These are phyloP conservation scores for Somion occarium DNA, from an alignment of 1,284 basidiomycete genomes.

Conservation along the genomic window DNA sequence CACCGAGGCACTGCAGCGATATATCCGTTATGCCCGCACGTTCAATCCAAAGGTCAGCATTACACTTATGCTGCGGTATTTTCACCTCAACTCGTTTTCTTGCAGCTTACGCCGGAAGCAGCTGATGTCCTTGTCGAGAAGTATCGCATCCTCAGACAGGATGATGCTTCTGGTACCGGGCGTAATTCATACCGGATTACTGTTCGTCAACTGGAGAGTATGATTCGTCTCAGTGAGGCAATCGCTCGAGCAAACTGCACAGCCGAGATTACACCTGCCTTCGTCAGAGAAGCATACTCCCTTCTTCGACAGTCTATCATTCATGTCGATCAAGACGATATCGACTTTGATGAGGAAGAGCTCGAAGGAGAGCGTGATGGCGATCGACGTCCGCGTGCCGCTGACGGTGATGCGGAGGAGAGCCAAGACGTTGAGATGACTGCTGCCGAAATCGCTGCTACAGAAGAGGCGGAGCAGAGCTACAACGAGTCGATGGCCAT, in stretches of 20 bases:
- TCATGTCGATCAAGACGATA: conserved; percentile 98
- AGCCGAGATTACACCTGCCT: conserved; percentile 87
- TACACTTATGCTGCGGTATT: conserved; percentile 38
- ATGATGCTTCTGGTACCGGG: conserved; percentile 85
- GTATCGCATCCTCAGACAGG: conserved; percentile 89
- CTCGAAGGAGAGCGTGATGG: conserved; percentile 50
- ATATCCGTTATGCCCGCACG: conserved; percentile 94
- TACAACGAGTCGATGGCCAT: conserved; percentile 37
- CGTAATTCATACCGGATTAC: conserved; percentile 95
- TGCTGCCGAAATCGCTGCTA: conserved; percentile 47
- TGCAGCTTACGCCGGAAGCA: conserved; percentile 86
- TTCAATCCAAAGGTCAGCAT: conserved; percentile 86
- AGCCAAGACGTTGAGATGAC: conserved; percentile 66
- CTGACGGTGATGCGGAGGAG: conserved; percentile 35
- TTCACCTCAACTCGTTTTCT: conserved; percentile 44
- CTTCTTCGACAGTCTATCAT: conserved; percentile 97
- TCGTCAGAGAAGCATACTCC: conserved; percentile 93
- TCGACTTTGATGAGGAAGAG: conserved; percentile 96
- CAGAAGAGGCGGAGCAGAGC: conserved; percentile 56
- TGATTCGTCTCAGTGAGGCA: conserved; percentile 96
- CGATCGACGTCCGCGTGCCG: conserved; percentile 25
- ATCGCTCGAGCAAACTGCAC: conserved; percentile 97
- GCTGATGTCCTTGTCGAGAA: conserved; percentile 94
- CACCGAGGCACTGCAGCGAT: conserved; percentile 93
- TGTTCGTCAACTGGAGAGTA: conserved; percentile 93